Base-by-base conservation (phyloP, 352 stramenopile genomes). In the Phytophthora pseudosyringae region DNA sequence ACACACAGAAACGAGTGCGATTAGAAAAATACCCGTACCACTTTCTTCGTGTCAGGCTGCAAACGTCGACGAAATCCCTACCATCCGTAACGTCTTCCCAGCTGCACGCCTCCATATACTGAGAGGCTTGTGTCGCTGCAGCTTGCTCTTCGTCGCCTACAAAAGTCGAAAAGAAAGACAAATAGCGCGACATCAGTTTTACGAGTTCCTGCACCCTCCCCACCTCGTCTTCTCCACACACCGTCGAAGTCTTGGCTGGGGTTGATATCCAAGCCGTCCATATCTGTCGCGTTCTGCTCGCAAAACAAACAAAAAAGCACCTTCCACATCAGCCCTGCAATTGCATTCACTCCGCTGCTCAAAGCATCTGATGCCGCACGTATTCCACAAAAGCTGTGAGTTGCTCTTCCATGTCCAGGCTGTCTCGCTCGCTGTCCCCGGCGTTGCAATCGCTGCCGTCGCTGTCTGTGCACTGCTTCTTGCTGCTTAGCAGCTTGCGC, bases 171-270 rank as follows among this genome's bases (percentile, higher is more conserved):
- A 18, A 36, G 25, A 29, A 49, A 28, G n/a, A n/a, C n/a, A n/a
- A n/a, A n/a, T n/a, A n/a, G 35, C 21, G 32, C 62, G 10, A 60
- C 18, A 62, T 47, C 11, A 56, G 38, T 47, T 40, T 45, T 18
- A 56, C 33, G 7, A 45, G 18, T 11, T 31, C 21, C n/a, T 33
- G 35, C 8, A 33, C 29, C 16, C 16, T 36, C 10, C 28, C 28
- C 35, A 63, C 28, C 11, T 40, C n/a, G n/a, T 16, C 15, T 39
- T 33, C 36, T 6, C 35, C n/a, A 59, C 56, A 10, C 36, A 78
- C 76, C 76, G 47, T 79, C 64, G 75, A 84, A 90, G 52, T 90
- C 81, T 71, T 90, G 78, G 56, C 81, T 90, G 25, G 73, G 72
- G 11, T 75, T 73, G 36, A 88, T 87, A 15, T 88, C 78, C 40